Evolutionary conservation across 2,329 filamentous ascomycete species (phyloP), one percentile per base, ranked within the genome.

Genomic region (Raffaelea arxii): DNA sequence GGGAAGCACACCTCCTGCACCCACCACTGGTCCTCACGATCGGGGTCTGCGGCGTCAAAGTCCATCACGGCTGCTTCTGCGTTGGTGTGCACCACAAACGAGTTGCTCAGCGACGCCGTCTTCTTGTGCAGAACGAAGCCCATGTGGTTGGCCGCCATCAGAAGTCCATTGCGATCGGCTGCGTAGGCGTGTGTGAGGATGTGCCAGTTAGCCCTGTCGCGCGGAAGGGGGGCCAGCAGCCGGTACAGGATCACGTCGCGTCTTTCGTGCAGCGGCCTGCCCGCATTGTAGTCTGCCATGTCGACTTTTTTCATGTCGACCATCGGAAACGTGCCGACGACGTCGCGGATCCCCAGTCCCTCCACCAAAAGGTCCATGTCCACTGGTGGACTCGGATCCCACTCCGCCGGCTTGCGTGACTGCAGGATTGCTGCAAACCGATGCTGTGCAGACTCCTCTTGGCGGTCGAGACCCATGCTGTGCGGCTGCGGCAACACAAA

Each of bases 251-350:
- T 52, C 7, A 77, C 59, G 53, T 78, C 70, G 18, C 70, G 64
- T 6, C 67, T 61, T 30, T 74, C 71, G 4, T 68, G 58, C 7
- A 72, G 48, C 0, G 66, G 58, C 41, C 62, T 66, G 1, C 51
- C 62, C 9, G 57, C 55, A 53, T 77, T 78, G 50, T 63, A 72
- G 0, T 46, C 58, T 0, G 50, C 51, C 67, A 78, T 70, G 54
- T 77, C 72, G 7, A 77, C 74, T 58, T 76, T 76, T 55, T 67
- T 67, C 69, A 77, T 74, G 41, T 75, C 68, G 3, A 76, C 60
- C 1, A 67, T 60, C 7, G 74, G 74, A 47, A 77, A 77, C 0
- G 57, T 58, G 3, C 71, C 71, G 2, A 64, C 58, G 2, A 65
- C 60, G 14, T 62, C 54, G 37, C 61, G 55, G 2, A 65, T 54